Conservation (phyloP, 2,329 filamentous ascomycete species). For the Cladobotryum protrusum region DNA sequence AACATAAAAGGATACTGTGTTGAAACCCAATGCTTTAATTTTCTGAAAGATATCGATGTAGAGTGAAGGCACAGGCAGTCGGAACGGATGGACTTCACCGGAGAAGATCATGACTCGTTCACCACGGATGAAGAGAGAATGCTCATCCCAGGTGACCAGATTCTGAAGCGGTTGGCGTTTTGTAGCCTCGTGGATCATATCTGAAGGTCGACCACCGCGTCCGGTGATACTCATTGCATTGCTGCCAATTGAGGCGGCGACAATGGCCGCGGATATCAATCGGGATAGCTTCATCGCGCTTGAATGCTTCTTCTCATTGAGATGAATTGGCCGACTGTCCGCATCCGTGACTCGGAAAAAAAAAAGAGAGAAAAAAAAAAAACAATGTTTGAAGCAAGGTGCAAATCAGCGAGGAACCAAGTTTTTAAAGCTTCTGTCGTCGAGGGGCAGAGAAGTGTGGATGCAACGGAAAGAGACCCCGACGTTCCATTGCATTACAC, state of each 20-base stretch:
- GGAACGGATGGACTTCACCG: conserved; percentile 67
- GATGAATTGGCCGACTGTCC: too few species aligned
- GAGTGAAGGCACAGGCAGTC: conserved; percentile 39
- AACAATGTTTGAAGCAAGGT: too few species aligned
- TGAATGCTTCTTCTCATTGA: background rate
- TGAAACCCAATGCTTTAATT: conserved; percentile 74
- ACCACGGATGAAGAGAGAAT: conserved; percentile 64
- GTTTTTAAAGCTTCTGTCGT: too few species aligned
- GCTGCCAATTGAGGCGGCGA: conserved; percentile 8
- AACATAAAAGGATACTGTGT: conserved; percentile 70
- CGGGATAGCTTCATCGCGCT: conserved; percentile 19
- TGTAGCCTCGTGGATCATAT: conserved; percentile 17
- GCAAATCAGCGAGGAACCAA: too few species aligned
- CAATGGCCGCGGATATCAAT: conserved; percentile 11
- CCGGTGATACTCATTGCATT: conserved; percentile 14
- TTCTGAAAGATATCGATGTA: conserved; percentile 75
- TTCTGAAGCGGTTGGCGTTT: conserved; percentile 26
- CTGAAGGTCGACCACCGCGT: conserved; percentile 15
- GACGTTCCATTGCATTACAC: too few species aligned
- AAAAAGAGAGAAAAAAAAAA: background rate
- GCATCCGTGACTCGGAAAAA: too few species aligned
- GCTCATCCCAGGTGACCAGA: conserved; percentile 62
- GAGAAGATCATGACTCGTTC: conserved; percentile 66
- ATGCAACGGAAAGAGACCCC: too few species aligned
- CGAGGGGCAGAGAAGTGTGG: too few species aligned